Evolutionary conservation across 2,329 filamentous ascomycete genomes (phyloP).

Genomic region (Calcarisporium arbuscula): DNA sequence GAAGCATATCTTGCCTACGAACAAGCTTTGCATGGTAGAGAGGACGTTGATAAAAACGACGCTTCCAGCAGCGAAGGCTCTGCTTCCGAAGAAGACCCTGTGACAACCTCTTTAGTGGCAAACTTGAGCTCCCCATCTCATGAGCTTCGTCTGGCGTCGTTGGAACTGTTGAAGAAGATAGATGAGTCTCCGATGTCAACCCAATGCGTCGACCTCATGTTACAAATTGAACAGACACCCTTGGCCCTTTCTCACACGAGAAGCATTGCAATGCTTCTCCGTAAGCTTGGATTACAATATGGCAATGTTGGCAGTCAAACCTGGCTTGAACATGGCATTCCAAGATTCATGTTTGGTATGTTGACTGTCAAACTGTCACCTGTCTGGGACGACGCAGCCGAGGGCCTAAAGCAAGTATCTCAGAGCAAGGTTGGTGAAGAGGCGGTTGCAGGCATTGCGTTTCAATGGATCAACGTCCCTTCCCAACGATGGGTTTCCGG

Average conservation of each 20-base stretch:
- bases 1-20: slow-evolving; percentile 56
- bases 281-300: slow-evolving; percentile 66
- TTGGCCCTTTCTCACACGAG: slow-evolving; percentile 71
- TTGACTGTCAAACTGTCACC: slow-evolving; percentile 79
- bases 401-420: slow-evolving; percentile 68
- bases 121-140: slow-evolving; percentile 74
- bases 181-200: slow-evolving; percentile 19
- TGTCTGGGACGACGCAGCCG: slow-evolving; percentile 78
- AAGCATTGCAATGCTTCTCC: slow-evolving; percentile 76
- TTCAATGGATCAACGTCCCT: slow-evolving; percentile 66
- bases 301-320: slow-evolving; percentile 48
- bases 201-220: slow-evolving; percentile 46
- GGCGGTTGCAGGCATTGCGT: slow-evolving; percentile 62
- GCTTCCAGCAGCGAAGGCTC: slow-evolving; percentile 36
- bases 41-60: slow-evolving; percentile 15
- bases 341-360: slow-evolving; percentile 81
- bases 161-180: slow-evolving; percentile 64
- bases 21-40: slow-evolving; percentile 19
- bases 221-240: slow-evolving; percentile 73
- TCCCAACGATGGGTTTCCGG: slow-evolving; percentile 49
- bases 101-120: slow-evolving; percentile 59
- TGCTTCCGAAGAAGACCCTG: slow-evolving; percentile 46
- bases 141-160: slow-evolving; percentile 62
- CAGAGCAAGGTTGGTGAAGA: slow-evolving; percentile 67
- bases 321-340: slow-evolving; percentile 66